Conservation (phyloP, 176 grass and related monocot species). For the Lolium perenne region DNA sequence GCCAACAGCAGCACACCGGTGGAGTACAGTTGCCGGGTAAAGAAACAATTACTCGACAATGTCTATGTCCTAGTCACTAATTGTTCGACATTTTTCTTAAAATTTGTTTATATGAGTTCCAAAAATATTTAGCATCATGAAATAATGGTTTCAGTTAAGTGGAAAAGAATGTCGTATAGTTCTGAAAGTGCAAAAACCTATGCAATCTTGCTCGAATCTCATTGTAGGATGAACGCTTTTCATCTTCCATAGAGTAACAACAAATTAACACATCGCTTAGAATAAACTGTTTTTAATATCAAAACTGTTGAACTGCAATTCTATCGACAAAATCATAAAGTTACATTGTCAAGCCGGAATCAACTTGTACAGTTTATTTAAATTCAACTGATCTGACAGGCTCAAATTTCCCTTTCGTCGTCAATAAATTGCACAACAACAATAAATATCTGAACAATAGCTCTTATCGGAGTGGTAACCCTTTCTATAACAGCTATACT, state of each 20-base stretch:
- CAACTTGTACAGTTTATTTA: background rate
- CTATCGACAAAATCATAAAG: background rate
- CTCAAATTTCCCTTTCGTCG: background rate
- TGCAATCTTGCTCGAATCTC: background rate
- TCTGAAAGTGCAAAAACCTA: too few relatives aligned
- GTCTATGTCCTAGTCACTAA: too few relatives aligned
- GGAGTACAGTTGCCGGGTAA: too few relatives aligned
- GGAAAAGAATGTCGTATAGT: too few relatives aligned
- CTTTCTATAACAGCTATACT: background rate
- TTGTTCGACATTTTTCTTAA: too few relatives aligned
- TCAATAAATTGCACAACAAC: background rate
- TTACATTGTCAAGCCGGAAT: background rate
- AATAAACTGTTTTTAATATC: background rate
- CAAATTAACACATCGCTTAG: background rate
- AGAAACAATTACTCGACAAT: too few relatives aligned
- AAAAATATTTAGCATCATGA: too few relatives aligned
- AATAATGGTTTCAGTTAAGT: too few relatives aligned
- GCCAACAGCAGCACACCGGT: too few relatives aligned
- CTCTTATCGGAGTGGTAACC: background rate
- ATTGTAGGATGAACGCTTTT: background rate
- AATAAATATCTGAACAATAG: background rate
- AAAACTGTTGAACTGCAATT: background rate
- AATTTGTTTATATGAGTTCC: too few relatives aligned
- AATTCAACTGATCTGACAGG: background rate
- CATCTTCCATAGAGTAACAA: background rate